These are phyloP conservation scores for Eleusine coracana DNA, from an alignment of 176 grass and related monocot species.

Conservation along the genomic window DNA sequence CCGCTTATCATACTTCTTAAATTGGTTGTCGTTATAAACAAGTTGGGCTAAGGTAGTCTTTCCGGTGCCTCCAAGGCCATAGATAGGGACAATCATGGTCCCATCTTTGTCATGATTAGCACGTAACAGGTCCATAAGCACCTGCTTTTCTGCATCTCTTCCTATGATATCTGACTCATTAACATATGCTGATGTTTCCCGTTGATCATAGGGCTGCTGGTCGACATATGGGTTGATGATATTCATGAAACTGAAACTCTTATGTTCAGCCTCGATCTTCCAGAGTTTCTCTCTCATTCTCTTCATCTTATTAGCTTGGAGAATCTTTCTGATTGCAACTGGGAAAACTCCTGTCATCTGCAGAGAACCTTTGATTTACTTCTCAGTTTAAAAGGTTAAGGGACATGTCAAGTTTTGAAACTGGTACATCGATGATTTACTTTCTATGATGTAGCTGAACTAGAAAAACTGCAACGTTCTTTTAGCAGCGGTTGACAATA, in stretches of 20 bases:
- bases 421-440: too few species aligned
- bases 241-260: not conserved
- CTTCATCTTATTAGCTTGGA: not conserved
- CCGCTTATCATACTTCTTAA: not conserved
- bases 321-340: not conserved
- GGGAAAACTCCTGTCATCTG: not conserved
- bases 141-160: not conserved
- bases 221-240: not conserved
- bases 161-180: not conserved
- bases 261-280: not conserved
- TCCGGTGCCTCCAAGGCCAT: not conserved
- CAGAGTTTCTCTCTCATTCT: not conserved
- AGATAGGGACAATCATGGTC: constrained; percentile 19
- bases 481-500: too few species aligned
- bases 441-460: too few species aligned
- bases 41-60: constrained; percentile 34
- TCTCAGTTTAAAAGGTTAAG: not conserved
- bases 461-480: too few species aligned
- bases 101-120: not conserved
- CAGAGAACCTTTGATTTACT: not conserved
- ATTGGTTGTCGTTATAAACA: constrained; percentile 11
- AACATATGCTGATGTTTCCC: not conserved
- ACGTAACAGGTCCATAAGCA: not conserved
- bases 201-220: not conserved
- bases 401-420: not conserved